These are phyloP conservation scores for Dianthus caryophyllus DNA, from an alignment of 148 eudicot species.

Conservation along the genomic window DNA sequence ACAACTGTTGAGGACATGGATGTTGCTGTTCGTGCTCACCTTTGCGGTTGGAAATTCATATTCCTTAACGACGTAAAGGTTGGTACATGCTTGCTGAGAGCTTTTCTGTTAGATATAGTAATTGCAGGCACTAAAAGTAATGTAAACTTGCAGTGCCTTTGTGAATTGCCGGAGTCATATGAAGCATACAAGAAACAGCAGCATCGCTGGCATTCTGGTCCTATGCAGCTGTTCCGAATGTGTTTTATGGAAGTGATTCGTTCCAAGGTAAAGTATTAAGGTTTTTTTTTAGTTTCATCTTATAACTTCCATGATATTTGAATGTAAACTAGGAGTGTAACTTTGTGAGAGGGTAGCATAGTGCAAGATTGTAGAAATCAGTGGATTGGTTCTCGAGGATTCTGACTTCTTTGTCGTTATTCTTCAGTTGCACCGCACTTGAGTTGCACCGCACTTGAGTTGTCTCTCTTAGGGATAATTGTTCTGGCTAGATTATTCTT, in stretches of 20 bases:
- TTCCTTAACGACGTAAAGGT: constrained; percentile 91
- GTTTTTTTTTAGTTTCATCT: background rate
- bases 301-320: too few species aligned
- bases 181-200: constrained; percentile 98
- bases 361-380: too few species aligned
- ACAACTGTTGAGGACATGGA: constrained; percentile 99
- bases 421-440: too few species aligned
- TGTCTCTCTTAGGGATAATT: too few species aligned
- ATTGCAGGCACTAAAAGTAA: constrained; percentile 18
- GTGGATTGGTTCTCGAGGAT: too few species aligned
- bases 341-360: too few species aligned
- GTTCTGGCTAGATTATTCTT: too few species aligned
- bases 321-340: too few species aligned
- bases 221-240: constrained; percentile 95
- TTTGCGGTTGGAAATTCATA: constrained; percentile 93
- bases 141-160: constrained; percentile 64
- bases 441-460: too few species aligned
- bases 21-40: constrained; percentile 98
- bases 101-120: constrained; percentile 7
- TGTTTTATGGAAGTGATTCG: constrained; percentile 71
- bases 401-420: too few species aligned
- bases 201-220: constrained; percentile 98
- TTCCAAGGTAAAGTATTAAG: constrained; percentile 57
- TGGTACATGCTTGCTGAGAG: constrained; percentile 4
- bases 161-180: constrained; percentile 95